Evolutionary conservation across 441 rosid genomes (phyloP), one percentile per base, ranked within the genome.

Genomic region (Syzygium malaccense): DNA sequence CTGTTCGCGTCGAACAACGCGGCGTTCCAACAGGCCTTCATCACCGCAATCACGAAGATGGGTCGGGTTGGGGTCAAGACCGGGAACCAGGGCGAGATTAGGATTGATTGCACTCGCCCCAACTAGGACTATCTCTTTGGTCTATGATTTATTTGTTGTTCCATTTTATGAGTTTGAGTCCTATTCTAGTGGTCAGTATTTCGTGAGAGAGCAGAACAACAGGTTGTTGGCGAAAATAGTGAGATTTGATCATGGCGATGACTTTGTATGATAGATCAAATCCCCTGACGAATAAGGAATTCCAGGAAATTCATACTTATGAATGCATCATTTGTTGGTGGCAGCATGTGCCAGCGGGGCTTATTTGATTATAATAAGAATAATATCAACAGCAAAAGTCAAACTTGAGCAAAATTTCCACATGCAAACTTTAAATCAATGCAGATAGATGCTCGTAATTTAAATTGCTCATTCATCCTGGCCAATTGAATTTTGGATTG

Each of bases 1-100:
- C 85, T 80, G 48, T 95, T 95, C 84, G 97, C 95, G 28, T 92
- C 94, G 11, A 91, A 87, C 84, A 93, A 91, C 54, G 87, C 64
- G 23, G 94, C 92, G 83, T 95, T 95, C 64, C 86, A 90, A 64
- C 88, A 90, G 91, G 97, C 94, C 86, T 95, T 94, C 45, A 85
- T 94, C 30, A 12, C 90, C 10, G 95, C 95, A 4, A 93, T 95
- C 23, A 93, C 93, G 1, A 94, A 91, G 90, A 89, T 95, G 32
- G 95, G 96, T 26, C 92, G 95, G 3, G 93, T 94, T 5, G 97
- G 94, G 10, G 94, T 95, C 87, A 62, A 66, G 90, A 93, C 94
- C 7, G 96, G 97, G 55, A 92, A 88, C 18, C 92, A 90, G 28
- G 97, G 96, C 20, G 97, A 95, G 90, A 95, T 95, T 37, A 91